Conservation (phyloP, 208 protist genomes). For the Wallacemonas collosoma region DNA sequence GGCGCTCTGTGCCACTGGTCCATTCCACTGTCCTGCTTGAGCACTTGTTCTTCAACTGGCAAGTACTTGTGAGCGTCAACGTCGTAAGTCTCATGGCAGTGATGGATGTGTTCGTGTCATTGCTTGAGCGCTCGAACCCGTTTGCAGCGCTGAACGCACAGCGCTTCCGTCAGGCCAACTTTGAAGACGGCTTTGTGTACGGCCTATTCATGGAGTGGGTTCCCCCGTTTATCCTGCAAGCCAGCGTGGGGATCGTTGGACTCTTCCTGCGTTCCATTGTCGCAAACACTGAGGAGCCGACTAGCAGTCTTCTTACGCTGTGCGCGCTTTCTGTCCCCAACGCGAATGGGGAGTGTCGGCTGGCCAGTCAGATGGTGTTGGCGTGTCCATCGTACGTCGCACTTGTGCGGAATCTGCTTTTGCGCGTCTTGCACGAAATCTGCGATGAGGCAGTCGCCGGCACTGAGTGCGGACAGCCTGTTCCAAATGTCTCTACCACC, state of each 20-base stretch:
- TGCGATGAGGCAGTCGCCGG: constrained; percentile 21
- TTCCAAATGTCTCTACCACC: too few species aligned
- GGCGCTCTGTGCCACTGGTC: constrained; percentile 21
- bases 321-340: constrained; percentile 46
- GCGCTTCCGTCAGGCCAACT: constrained; percentile 49
- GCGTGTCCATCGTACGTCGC: constrained; percentile 37
- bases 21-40: constrained; percentile 34
- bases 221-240: constrained; percentile 29
- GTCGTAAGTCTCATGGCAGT: constrained; percentile 24
- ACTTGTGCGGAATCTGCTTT: constrained; percentile 56
- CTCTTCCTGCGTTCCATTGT: constrained; percentile 29
- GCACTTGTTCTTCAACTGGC: constrained; percentile 70
- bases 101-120: constrained; percentile 28
- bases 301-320: constrained; percentile 41
- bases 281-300: constrained; percentile 29
- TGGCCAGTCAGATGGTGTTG: constrained; percentile 44
- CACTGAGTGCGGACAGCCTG: background rate
- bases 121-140: constrained; percentile 40
- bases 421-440: constrained; percentile 46
- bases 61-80: constrained; percentile 37
- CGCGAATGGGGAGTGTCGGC: constrained; percentile 22
- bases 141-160: constrained; percentile 46
- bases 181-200: constrained; percentile 68
- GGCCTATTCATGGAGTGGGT: constrained; percentile 63
- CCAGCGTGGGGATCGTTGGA: constrained; percentile 33